Base-by-base conservation (phyloP, 352 stramenopile species). In the Pythium vanterpoolii region DNA sequence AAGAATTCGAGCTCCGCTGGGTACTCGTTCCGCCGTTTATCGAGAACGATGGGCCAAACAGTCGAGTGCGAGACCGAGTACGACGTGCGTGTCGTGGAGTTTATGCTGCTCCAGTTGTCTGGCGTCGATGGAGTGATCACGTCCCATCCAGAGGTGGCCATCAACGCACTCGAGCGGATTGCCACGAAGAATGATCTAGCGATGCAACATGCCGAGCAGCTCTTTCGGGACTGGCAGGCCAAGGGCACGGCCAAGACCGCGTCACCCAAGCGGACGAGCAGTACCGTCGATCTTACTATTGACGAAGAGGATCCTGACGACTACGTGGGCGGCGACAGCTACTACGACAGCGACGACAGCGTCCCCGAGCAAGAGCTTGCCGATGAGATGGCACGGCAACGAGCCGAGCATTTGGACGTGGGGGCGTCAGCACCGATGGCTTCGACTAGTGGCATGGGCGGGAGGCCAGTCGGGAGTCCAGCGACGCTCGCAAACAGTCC, bases 71-170 rank as follows among this genome's bases (percentile, higher is more conserved):
- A 43, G 7, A 31, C 46, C 4, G 64, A 71, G 6, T 54, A 57
- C 42, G 54, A 72, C 19, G 61, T 60, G 45, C 38, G 60, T 9
- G 44, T 79, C 6, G 62, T 72, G 3, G 68, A 74, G 45, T 69
- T 73, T 14, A 65, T 79, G 56, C 55, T 79, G 46, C 58, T 79
- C 1, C 54, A 70, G 39, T 61, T 76, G 14, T 58, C 65, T 4
- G 71, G 68, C n/a, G 45, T 79, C n/a, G 46, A 79, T 19, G 71
- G 71, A 1, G 60, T 76, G 11, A 50, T 74, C 40, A 74, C 68
- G 13, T 47, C 54, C 5, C 61, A 63, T 16, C 60, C 65, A 18
- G 64, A 70, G 13, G 55, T 69, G 11, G 68, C 60, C 3, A 13
- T 70, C 14, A 65, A 76, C 21, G 71, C 71, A 3, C 33, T 38